These are phyloP conservation scores for Globisporangium abappressorium DNA, from an alignment of 352 stramenopile genomes.

Conservation along the genomic window DNA sequence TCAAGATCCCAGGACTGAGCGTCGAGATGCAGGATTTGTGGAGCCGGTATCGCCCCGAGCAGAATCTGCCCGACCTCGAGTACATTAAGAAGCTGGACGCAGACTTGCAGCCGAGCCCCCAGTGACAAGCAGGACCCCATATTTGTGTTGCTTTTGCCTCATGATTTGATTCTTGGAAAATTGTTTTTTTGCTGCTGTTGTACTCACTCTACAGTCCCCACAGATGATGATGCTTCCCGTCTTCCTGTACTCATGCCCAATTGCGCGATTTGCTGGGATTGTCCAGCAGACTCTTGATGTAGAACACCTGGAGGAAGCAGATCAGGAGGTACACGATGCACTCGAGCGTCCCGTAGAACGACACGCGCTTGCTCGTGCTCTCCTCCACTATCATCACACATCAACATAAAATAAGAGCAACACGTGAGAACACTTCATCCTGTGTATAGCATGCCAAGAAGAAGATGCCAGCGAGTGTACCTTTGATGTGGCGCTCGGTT, in stretches of 20 bases:
- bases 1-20: conserved; percentile 32
- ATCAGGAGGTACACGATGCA: conserved; percentile 68
- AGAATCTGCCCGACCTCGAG: conserved; percentile 63
- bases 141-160: background rate
- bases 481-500: conserved; percentile 72
- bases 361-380: conserved; percentile 70
- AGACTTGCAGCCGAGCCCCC: conserved; percentile 28
- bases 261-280: conserved; percentile 42
- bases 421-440: background rate
- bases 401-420: background rate
- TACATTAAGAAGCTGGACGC: conserved; percentile 57
- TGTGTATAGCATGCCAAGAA: background rate
- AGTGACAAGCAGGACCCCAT: conserved; percentile 3
- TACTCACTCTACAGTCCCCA: background rate
- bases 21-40: conserved; percentile 51
- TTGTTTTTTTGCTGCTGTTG: background rate
- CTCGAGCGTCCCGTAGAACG: conserved; percentile 71
- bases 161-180: background rate
- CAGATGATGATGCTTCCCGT: background rate
- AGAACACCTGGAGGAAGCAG: conserved; percentile 70
- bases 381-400: conserved; percentile 56
- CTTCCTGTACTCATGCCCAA: conserved; percentile 30
- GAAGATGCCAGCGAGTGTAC: conserved; percentile 17
- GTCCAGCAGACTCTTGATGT: conserved; percentile 77
- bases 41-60: conserved; percentile 41